Conservation (phyloP, 441 rosid genomes). For the Populus hybrid region DNA sequence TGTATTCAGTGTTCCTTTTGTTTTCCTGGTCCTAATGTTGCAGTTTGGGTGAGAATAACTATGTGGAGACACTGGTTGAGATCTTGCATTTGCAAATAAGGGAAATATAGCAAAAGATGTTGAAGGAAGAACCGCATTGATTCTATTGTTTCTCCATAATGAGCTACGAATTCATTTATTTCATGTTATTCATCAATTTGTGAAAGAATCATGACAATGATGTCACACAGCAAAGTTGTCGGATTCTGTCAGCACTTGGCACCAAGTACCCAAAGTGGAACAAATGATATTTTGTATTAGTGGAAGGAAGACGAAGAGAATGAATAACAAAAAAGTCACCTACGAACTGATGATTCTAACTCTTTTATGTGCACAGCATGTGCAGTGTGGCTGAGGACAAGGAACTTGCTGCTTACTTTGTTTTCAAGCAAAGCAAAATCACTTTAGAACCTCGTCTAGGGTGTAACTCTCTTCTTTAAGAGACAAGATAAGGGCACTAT, state of each 20-base stretch:
- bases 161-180: not conserved
- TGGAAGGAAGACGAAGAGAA: not conserved
- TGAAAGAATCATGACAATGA: not conserved
- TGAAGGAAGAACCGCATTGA: not conserved
- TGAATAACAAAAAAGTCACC: not conserved
- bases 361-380: not conserved
- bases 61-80: constrained; percentile 31
- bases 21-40: constrained; percentile 23
- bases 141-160: not conserved
- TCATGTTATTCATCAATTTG: not conserved
- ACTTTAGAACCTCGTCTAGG: not conserved
- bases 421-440: not conserved
- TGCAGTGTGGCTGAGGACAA: not conserved
- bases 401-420: not conserved
- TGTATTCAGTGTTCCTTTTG: constrained; percentile 25
- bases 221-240: not conserved
- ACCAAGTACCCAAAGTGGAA: not conserved
- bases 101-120: constrained; percentile 21
- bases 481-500: not conserved
- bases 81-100: constrained; percentile 42
- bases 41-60: constrained; percentile 25
- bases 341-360: not conserved
- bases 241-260: not conserved
- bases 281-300: not conserved
- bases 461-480: too few species aligned